phyloP scores from a whole-genome alignment of 768 basidiomycete species.

The Termitomyces titanicus region DNA sequence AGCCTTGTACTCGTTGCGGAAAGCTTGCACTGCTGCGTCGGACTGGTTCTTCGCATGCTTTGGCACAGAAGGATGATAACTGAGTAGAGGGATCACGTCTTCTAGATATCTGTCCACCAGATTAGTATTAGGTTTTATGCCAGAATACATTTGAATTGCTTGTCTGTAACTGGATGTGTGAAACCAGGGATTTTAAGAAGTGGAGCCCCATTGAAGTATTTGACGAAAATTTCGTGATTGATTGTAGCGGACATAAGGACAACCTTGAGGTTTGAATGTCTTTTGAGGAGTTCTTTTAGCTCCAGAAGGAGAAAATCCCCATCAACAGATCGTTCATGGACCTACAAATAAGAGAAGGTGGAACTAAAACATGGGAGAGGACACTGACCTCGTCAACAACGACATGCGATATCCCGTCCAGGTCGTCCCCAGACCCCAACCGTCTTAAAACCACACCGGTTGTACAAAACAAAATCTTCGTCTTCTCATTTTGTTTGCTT shows the following conservation, averaged over 20 bases:
- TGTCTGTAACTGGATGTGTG: slow-evolving; percentile 73
- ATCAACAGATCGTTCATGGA: slow-evolving; percentile 90
- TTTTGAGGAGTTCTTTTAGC: slow-evolving; percentile 68
- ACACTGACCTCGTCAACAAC: slow-evolving; percentile 81
- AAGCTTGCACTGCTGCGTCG: slow-evolving; percentile 41
- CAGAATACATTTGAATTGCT: slow-evolving; percentile 35
- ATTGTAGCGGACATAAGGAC: slow-evolving; percentile 95
- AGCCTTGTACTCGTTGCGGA: slow-evolving; percentile 46
- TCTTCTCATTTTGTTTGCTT: slow-evolving; percentile 57
- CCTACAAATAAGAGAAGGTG: slow-evolving; percentile 37
- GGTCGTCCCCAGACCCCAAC: slow-evolving; percentile 66
- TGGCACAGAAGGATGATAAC: slow-evolving; percentile 46
- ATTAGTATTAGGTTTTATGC: background rate
- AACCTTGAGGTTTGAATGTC: slow-evolving; percentile 67
- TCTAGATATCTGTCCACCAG: slow-evolving; percentile 65
- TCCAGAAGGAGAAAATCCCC: slow-evolving; percentile 87
- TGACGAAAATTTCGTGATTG: slow-evolving; percentile 80
- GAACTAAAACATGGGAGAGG: background rate
- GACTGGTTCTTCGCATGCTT: slow-evolving; percentile 33
- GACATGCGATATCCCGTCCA: slow-evolving; percentile 75
- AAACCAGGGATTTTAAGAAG: slow-evolving; percentile 82
- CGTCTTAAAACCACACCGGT: slow-evolving; percentile 89
- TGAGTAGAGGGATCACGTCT: slow-evolving; percentile 59
- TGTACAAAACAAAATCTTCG: slow-evolving; percentile 86
- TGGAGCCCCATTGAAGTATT: slow-evolving; percentile 82